A percentile compares a stretch with the other conserved stretches of the same genome.
phyloP scores from a whole-genome alignment of 768 basidiomycete species.

The Dioszegia aurantiaca region DNA sequence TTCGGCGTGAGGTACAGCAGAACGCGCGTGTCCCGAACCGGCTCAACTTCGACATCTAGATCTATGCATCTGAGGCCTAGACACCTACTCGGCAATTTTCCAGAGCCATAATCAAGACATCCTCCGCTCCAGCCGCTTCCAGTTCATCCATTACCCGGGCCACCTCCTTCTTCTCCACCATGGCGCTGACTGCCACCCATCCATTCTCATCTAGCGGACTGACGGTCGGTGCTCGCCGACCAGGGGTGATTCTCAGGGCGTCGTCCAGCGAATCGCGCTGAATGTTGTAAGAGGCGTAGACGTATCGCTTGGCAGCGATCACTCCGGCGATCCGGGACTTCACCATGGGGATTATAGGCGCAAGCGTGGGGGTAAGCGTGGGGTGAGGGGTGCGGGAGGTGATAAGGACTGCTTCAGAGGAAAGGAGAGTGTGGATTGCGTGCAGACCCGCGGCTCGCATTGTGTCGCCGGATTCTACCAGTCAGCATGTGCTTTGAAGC shows the following conservation, averaged over 20 bases:
- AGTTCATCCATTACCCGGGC: slow-evolving; percentile 88
- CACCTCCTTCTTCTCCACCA: slow-evolving; percentile 78
- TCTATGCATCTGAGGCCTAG: slow-evolving; percentile 13
- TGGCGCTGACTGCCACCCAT: slow-evolving; percentile 89
- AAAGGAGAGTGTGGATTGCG: slow-evolving; percentile 82
- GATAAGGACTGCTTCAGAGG: slow-evolving; percentile 89
- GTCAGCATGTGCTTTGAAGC: slow-evolving; percentile 9
- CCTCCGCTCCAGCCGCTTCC: slow-evolving; percentile 77
- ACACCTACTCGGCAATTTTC: slow-evolving; percentile 86
- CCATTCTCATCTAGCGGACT: slow-evolving; percentile 69
- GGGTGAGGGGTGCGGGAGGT: slow-evolving; percentile 57
- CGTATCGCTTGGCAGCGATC: slow-evolving; percentile 73
- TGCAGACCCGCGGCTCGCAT: slow-evolving; percentile 97
- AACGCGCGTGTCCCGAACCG: no score
- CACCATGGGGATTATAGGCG: slow-evolving; percentile 70
- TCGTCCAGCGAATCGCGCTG: slow-evolving; percentile 61
- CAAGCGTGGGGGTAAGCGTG: slow-evolving; percentile 57
- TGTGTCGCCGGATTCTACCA: slow-evolving; percentile 90
- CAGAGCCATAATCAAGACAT: slow-evolving; percentile 81
- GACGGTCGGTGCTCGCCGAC: slow-evolving; percentile 82
- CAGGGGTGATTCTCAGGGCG: slow-evolving; percentile 76
- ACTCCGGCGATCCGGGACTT: slow-evolving; percentile 88
- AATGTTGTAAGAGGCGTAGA: slow-evolving; percentile 90
- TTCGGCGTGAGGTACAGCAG: no score
- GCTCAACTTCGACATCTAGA: background rate